Percentiles rank a stretch among this genome's conserved stretches.
phyloP scores from a whole-genome alignment of 805 yeast genomes.

The Diddensiella santjacobensis region DNA sequence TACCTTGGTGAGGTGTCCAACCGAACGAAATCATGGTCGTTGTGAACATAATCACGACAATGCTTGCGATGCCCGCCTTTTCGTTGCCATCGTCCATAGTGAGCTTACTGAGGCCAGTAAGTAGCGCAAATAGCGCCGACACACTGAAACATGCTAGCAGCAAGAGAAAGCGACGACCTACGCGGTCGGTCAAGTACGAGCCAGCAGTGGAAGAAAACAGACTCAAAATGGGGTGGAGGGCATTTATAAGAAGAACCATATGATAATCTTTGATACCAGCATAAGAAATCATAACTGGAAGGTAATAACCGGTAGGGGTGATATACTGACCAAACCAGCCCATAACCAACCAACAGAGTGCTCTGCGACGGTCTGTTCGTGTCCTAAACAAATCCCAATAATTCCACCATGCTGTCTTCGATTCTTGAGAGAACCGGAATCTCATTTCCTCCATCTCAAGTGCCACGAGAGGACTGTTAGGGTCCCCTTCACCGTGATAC shows the following conservation, averaged over 20 bases:
- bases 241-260: conserved; percentile 13
- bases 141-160: conserved; percentile 22
- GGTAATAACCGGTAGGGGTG: conserved; percentile 12
- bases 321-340: conserved; percentile 6
- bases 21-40: conserved; percentile 22
- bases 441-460: conserved; percentile 15
- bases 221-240: conserved; percentile 13
- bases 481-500: conserved; percentile 17
- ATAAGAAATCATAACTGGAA: conserved; percentile 15
- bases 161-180: conserved; percentile 30
- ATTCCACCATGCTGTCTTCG: conserved; percentile 1
- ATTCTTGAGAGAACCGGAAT: conserved; percentile 4
- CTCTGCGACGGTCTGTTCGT: conserved; percentile 7
- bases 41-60: conserved; percentile 14
- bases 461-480: conserved; percentile 5
- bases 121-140: conserved; percentile 15
- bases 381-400: conserved; percentile 16
- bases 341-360: conserved; percentile 1
- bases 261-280: conserved; percentile 15
- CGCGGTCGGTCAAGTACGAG: conserved; percentile 25
- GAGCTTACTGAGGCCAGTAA: neutral
- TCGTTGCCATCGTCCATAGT: conserved; percentile 4
- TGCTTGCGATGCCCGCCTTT: conserved; percentile 22
- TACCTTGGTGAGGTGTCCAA: conserved; percentile 36
- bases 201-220: conserved; percentile 15